Evolutionary conservation across 2,329 filamentous ascomycete genomes (phyloP).

Genomic region (Helotiales sp.): DNA sequence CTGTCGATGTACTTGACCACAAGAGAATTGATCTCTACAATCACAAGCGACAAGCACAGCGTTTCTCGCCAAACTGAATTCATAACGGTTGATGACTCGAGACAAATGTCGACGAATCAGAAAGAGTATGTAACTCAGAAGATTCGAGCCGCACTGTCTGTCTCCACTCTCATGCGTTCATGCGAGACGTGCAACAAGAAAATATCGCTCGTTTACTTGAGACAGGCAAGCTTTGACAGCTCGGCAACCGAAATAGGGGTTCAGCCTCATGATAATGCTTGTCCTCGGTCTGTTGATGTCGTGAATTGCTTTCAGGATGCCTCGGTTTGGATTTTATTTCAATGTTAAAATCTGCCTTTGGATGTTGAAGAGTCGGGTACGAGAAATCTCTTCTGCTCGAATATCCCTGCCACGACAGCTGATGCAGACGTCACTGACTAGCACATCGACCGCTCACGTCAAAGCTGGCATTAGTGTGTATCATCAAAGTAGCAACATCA

Average conservation of each 20-base stretch:
- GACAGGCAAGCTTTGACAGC: not conserved
- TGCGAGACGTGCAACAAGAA: constrained; percentile 27
- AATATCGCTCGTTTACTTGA: not conserved
- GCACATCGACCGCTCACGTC: not conserved
- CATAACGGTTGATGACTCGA: not conserved
- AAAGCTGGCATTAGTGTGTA: constrained; percentile 1
- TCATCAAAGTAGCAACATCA: not conserved
- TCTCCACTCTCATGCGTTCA: constrained; percentile 22
- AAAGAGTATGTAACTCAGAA: not conserved
- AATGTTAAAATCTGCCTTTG: no score
- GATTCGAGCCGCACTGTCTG: constrained; percentile 1
- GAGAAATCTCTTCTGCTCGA: not conserved
- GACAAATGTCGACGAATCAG: not conserved
- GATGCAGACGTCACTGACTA: not conserved
- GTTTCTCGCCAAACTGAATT: not conserved
- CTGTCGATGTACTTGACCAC: no score
- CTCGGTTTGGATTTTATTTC: no score
- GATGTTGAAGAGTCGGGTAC: not conserved
- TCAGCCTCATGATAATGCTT: not conserved
- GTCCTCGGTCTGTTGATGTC: not conserved
- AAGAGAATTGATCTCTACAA: not conserved
- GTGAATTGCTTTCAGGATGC: not conserved
- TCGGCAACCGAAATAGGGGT: not conserved
- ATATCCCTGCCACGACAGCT: not conserved
- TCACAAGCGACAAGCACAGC: not conserved